Evolutionary conservation across 202 grass and related monocot genomes (phyloP).

Genomic region (Musa balbisiana): DNA sequence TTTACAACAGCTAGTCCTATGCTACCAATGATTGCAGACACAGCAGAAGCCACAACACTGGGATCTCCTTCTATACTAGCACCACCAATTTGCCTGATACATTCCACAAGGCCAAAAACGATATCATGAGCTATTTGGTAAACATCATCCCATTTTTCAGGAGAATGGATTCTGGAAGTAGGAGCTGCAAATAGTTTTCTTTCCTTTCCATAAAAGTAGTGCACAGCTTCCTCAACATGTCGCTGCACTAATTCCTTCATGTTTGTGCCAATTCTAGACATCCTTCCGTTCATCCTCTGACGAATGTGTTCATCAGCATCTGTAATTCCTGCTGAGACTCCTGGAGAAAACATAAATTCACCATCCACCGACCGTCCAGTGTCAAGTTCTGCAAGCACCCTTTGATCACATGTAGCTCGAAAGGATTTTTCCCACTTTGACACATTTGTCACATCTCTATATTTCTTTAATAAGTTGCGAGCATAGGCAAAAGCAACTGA

Average conservation of each 20-base stretch:
- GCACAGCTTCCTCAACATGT: constrained; percentile 51
- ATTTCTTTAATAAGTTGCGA: constrained; percentile 83
- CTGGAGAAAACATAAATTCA: constrained; percentile 56
- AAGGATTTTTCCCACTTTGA: constrained; percentile 85
- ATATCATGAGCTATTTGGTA: constrained; percentile 88
- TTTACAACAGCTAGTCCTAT: constrained; percentile 67
- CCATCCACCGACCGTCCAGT: constrained; percentile 65
- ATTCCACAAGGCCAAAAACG: constrained; percentile 60
- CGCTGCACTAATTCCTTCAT: constrained; percentile 93
- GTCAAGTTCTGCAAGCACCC: constrained; percentile 86
- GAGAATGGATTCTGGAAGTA: constrained; percentile 37
- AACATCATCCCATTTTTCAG: constrained; percentile 73
- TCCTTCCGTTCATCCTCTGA: constrained; percentile 71
- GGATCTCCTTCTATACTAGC: constrained; percentile 62
- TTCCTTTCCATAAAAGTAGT: constrained; percentile 62
- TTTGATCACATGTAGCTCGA: constrained; percentile 67
- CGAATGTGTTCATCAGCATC: constrained; percentile 78
- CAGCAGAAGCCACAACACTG: constrained; percentile 63
- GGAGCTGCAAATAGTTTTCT: constrained; percentile 46
- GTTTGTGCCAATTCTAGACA: constrained; percentile 52
- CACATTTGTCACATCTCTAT: constrained; percentile 66
- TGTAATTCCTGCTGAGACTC: constrained; percentile 42
- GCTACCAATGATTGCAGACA: constrained; percentile 77
- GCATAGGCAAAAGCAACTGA: constrained; percentile 64
- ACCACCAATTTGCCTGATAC: constrained; percentile 66